A percentile compares a stretch with the other conserved stretches of the same genome.
These are phyloP conservation scores for Apophysomyces elegans DNA, from an alignment of 371 early-diverging fungal genomes.

Conservation along the genomic window DNA sequence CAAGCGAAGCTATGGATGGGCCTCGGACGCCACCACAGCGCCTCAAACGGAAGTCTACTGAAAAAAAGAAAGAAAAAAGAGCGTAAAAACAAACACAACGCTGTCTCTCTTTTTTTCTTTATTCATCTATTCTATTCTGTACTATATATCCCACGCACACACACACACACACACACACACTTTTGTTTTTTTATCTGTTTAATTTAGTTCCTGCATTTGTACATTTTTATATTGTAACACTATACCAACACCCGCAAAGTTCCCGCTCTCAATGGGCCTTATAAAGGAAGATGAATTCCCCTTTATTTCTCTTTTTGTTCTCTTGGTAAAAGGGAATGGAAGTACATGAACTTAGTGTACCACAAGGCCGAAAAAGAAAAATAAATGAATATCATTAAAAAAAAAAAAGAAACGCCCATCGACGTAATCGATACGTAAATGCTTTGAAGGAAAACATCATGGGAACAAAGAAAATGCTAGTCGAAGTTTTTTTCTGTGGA, in stretches of 20 bases:
- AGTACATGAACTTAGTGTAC: no score
- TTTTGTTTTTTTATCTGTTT: slow-evolving; percentile 1
- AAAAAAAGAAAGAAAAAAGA: background rate
- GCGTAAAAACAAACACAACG: background rate
- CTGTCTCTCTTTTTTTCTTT: background rate
- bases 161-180: background rate
- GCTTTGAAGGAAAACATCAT: no score
- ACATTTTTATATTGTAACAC: slow-evolving; percentile 6
- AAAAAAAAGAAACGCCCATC: no score
- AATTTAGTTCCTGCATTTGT: slow-evolving; percentile 10
- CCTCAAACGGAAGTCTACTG: slow-evolving; percentile 1
- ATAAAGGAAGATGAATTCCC: background rate
- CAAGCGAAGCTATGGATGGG: slow-evolving; percentile 73
- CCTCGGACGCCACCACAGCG: slow-evolving; percentile 21
- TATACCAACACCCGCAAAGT: background rate
- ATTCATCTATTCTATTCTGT: background rate
- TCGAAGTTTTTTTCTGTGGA: no score
- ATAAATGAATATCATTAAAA: no score
- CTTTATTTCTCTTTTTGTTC: background rate
- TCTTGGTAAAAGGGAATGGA: no score
- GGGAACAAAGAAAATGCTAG: no score
- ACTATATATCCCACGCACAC: background rate
- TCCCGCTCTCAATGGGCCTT: no score
- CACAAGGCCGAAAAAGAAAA: no score
- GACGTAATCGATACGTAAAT: no score